These are phyloP conservation scores for Tripidium arundinaceum DNA, from an alignment of 202 grass and related monocot species.

Conservation along the genomic window DNA sequence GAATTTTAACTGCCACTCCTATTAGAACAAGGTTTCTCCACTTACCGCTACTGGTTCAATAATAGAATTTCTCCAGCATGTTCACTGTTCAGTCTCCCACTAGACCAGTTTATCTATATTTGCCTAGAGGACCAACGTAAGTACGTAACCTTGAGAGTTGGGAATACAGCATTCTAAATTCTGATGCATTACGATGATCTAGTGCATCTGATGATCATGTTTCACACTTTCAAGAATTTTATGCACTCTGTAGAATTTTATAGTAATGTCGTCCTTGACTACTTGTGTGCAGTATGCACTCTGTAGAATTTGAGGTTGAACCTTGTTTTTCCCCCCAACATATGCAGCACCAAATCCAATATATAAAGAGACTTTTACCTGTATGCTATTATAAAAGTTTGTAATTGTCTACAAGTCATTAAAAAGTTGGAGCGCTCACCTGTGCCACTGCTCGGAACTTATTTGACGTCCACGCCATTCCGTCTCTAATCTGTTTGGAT, in stretches of 20 bases:
- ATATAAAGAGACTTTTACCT: too few species aligned
- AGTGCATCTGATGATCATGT: neutral
- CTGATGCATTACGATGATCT: neutral
- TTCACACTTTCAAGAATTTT: neutral
- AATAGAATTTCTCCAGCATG: neutral
- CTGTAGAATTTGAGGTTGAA: neutral
- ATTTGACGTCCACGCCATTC: too few species aligned
- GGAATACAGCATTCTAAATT: neutral
- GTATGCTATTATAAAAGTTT: too few species aligned
- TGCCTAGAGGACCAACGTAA: neutral
- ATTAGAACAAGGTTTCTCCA: neutral
- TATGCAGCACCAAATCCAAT: neutral
- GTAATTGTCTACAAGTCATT: too few species aligned
- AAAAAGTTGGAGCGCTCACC: too few species aligned
- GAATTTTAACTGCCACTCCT: too few species aligned
- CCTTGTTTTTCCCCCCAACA: fast-evolving
- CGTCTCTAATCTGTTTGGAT: too few species aligned
- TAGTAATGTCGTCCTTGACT: neutral
- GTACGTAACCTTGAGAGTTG: too few species aligned
- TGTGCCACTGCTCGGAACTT: too few species aligned
- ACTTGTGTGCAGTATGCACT: neutral
- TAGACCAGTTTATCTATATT: neutral
- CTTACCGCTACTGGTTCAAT: neutral
- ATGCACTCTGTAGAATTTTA: neutral
- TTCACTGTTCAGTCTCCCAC: too few species aligned